Base-by-base conservation (phyloP, 2,329 filamentous ascomycete genomes). In the Cladophialophora bantiana region DNA sequence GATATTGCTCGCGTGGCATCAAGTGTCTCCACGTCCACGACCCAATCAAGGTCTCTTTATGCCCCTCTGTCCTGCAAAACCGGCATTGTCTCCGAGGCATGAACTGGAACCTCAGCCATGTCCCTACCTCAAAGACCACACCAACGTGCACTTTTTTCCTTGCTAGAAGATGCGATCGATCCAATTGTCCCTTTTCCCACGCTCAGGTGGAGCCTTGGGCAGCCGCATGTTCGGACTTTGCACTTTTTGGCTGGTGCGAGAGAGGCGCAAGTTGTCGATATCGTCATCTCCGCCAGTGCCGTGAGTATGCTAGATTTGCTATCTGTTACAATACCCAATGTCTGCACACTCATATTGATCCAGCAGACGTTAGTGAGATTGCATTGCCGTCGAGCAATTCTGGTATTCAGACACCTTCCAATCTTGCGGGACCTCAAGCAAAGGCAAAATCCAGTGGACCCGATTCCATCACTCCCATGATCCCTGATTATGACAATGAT, bases 261-360 rank as follows among this genome's bases (percentile, higher is more conserved):
- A 91, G 91, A 77, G 95, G 94, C 68, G 85, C 86, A 64, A 80
- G 84, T 63, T 98, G 95, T 80, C 80, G 87, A 67, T 88, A 95
- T 70, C 90, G 93, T 68, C 95, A 99, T 82, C 90, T 94, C 65
- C 90, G 90, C 80, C 94, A 98, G 79, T 98, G 95, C 79, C 94
- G 95, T 69, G 91, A 96, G 78, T 97, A 96, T 83, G 92, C 92
- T 85, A 96, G 97, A 80, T 92, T 87, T 68, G 94, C 94, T 74
- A 83, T 84, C 69, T 99, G 95, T 86, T 89, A 88, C 77, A 88
- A 86, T 77, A 88, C 89, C 79, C 89, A 89, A 72, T 98, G 94
- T 83, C 91, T 90, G 77, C 86, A 97, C 62, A 90, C 89, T 67
- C 95, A 99, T 81, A 88, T 94, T 77, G 92, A 95, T 81, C 89